Evolutionary conservation across 768 basidiomycete species (phyloP).

Genomic region (Russula sp.): DNA sequence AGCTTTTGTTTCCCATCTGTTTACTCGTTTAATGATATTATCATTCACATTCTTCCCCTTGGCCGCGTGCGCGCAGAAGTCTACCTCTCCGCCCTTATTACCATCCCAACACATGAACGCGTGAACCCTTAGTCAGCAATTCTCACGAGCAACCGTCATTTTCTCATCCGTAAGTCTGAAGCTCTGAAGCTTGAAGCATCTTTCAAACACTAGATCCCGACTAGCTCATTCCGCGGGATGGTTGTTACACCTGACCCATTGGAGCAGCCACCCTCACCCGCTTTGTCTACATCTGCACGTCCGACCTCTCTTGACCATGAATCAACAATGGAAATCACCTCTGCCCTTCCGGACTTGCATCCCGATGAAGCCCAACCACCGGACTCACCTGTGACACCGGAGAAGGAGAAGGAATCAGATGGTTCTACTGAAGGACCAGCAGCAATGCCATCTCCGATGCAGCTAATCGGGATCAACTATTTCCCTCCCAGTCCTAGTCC

Average conservation of each 20-base stretch:
- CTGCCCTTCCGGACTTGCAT: background rate
- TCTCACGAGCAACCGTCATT: background rate
- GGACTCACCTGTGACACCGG: slow-evolving; percentile 8
- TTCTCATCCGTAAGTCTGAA: background rate
- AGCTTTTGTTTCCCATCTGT: slow-evolving; percentile 10
- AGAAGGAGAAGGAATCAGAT: slow-evolving; percentile 9
- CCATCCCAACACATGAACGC: background rate
- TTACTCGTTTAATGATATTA: slow-evolving; percentile 22
- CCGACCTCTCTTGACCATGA: slow-evolving; percentile 12
- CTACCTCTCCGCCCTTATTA: no score
- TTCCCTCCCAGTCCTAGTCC: slow-evolving; percentile 22
- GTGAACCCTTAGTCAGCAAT: slow-evolving; percentile 13
- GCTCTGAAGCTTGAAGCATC: background rate
- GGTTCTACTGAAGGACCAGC: background rate
- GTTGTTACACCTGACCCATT: slow-evolving; percentile 4
- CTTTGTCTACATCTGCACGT: background rate
- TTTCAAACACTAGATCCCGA: background rate
- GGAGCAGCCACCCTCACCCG: slow-evolving; percentile 4
- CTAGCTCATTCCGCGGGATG: slow-evolving; percentile 5
- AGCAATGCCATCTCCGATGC: slow-evolving; percentile 14
- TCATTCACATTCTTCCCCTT: background rate
- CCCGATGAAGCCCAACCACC: slow-evolving; percentile 7
- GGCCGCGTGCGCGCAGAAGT: no score
- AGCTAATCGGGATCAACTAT: slow-evolving; percentile 29
- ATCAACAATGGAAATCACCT: slow-evolving; percentile 12